Evolutionary conservation across 2,329 filamentous ascomycete genomes (phyloP), one percentile per base, ranked within the genome.

Genomic region (Trichoderma semiorbis): DNA sequence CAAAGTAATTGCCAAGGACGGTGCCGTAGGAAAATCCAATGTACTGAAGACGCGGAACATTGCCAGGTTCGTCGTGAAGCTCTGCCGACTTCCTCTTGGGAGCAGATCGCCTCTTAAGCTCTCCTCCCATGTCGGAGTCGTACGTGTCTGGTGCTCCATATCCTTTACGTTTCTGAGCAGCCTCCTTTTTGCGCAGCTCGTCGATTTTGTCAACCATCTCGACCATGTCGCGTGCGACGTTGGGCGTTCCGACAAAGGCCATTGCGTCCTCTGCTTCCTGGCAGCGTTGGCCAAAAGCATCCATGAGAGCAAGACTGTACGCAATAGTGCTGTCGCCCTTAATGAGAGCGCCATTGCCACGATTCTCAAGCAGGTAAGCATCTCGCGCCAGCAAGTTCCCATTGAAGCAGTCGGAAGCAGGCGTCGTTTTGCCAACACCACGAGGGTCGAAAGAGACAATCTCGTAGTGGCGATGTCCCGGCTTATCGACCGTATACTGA

Each of bases 11-110:
- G 1, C 81, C 81, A 0, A 82, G 75, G 0, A 80, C 21, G 2
- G 79, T 81, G 18, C 80, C 80, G 21, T 88, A 88, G 7, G 84
- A 86, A 67, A 87, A 83, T 0, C 86, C 85, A 79, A 84, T 83
- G 74, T 86, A 88, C 74, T 84, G 83, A 34, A 87, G 74, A 12
- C 75, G 55, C 3, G 73, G 71, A 2, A 74, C 67, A 28, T 75
- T 50, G 21, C 64, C 69, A 7, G 57, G 30, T 5, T 61, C 58
- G 39, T 60, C 32, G 21, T n/a, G 53, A 21, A 30, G 24, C 32
- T 55, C 39, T 47, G 28, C 63, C n/a, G 47, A 34, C 24, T 36
- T 57, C 55, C 47, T 57, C 34, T 32, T 61, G 34, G 26, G 66
- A 60, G 53, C 18, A 50, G 66, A 50, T 57, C 74, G 73, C 67